Base-by-base conservation (phyloP, 768 basidiomycete species). In the Auricularia heimuer region DNA sequence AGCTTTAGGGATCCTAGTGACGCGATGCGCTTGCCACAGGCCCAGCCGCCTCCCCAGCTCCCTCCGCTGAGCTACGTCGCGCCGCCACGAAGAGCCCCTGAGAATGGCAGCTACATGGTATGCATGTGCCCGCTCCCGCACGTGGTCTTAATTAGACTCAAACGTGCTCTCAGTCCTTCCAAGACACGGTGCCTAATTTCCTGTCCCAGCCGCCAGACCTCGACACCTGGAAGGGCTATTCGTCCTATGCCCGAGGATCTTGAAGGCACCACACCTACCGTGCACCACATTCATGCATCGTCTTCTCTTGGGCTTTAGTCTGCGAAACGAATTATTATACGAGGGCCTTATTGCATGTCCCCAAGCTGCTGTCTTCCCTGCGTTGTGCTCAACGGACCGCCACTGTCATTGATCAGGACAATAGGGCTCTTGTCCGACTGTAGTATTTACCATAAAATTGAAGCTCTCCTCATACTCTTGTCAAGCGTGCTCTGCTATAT, bases 41-140 rank as follows among this genome's bases (percentile, higher is more conserved):
- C 56, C 18, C 29, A 35, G 24, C 4, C 34, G 56, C 56, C 56
- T 60, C 62, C 68, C 68, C 61, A 62, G 65, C 64, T 67, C 63
- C 69, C 70, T 29, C 67, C 67, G 2, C 56, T 72, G 56, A 72
- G 69, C 58, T 81, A 81, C 78, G 56, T 6, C 56, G 24, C 56
- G 29, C 24, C 24, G 29, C 29, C 29, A 29, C 56, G 56, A 6
- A 21, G 56, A 6, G 3, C 18, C 14, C 34, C 56, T 33, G 56
- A 60, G 21, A 12, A 14, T 4, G 7, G 24, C 21, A 34, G 10
- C 56, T 60, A 33, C 24, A 14, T 34, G 56, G 56, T 60, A 35
- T 33, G 56, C 56, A 60, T 35, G 4, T 18, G 6, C 21, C 47
- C 4, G 4, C 47, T 18, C 47, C 18, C 47, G 21, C 47, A 51